Conservation (phyloP, 2,329 filamentous ascomycete species). For the Monosporascus sp. region DNA sequence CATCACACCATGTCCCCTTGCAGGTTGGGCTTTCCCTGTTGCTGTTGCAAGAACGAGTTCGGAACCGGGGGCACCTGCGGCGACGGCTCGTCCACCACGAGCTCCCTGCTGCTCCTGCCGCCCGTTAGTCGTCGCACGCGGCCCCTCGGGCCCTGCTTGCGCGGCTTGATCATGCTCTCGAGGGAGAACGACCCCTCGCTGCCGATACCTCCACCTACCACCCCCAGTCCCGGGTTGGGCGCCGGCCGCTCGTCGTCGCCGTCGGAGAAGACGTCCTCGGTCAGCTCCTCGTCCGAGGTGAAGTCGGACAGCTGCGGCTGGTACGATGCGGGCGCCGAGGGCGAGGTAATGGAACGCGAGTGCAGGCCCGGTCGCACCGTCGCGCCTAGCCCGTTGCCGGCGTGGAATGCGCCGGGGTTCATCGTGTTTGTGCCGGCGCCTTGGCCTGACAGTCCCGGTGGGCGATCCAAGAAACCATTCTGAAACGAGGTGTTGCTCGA, state of each 20-base stretch:
- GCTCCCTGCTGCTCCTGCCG: conserved; percentile 25
- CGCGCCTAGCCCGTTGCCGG: conserved; percentile 18
- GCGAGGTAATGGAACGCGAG: conserved; percentile 78
- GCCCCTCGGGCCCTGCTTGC: conserved; percentile 50
- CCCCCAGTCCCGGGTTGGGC: conserved; percentile 13
- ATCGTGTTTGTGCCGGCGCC: conserved; percentile 52
- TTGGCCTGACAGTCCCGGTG: conserved; percentile 52
- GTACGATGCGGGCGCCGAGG: conserved; percentile 53
- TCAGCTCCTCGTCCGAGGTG: conserved; percentile 70
- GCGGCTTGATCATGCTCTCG: conserved; percentile 56
- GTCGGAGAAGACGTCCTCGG: conserved; percentile 74
- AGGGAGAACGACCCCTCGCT: conserved; percentile 46
- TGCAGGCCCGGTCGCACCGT: conserved; percentile 63
- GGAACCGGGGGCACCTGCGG: conserved; percentile 39
- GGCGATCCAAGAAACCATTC: conserved; percentile 77
- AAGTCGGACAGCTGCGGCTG: conserved; percentile 54
- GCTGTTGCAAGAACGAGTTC: conserved; percentile 23
- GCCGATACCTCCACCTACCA: background rate
- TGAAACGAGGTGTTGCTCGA: conserved; percentile 78
- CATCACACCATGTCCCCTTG: conserved; percentile 16
- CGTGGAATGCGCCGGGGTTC: conserved; percentile 55
- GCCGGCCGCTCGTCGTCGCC: conserved; percentile 53
- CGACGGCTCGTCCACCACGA: conserved; percentile 25
- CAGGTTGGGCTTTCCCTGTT: conserved; percentile 9
- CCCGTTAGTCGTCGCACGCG: conserved; percentile 60